A percentile compares a stretch with the other conserved stretches of the same genome.
Conservation (phyloP, 192 early-diverging fungal genomes). For the Coemansia sp. region DNA sequence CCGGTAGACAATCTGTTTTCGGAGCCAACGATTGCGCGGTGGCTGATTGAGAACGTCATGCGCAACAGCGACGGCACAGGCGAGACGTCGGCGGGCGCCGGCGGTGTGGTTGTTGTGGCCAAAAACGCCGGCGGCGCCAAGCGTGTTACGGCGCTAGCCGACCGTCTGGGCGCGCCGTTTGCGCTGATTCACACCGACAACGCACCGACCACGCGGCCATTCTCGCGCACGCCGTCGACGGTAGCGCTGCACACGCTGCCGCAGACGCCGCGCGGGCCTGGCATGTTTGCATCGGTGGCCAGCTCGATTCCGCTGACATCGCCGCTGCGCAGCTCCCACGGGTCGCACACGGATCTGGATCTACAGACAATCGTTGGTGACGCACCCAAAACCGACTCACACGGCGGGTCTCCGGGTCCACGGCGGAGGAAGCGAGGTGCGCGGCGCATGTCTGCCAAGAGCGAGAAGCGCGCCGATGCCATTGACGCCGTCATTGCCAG, state of each 20-base stretch:
- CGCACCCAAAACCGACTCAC: neutral
- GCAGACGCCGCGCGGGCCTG: slow-evolving; percentile 48
- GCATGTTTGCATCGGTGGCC: slow-evolving; percentile 51
- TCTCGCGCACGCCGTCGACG: slow-evolving; percentile 55
- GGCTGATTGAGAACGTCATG: slow-evolving; percentile 77
- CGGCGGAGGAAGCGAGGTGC: slow-evolving; percentile 3
- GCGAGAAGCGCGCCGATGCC: slow-evolving; percentile 10
- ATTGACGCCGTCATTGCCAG: slow-evolving; percentile 18
- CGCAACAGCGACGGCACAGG: slow-evolving; percentile 54
- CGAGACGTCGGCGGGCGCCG: slow-evolving; percentile 7
- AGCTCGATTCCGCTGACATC: slow-evolving; percentile 37
- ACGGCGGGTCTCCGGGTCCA: neutral
- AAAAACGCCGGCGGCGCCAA: slow-evolving; percentile 97
- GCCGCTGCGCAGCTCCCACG: slow-evolving; percentile 8
- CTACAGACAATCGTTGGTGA: slow-evolving; percentile 36
- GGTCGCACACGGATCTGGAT: slow-evolving; percentile 36
- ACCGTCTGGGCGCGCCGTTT: slow-evolving; percentile 90
- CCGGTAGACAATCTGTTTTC: slow-evolving; percentile 94
- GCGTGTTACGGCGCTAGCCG: slow-evolving; percentile 92
- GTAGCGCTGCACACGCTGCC: slow-evolving; percentile 56
- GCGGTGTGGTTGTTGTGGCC: slow-evolving; percentile 78
- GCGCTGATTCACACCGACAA: slow-evolving; percentile 93
- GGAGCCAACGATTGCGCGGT: slow-evolving; percentile 86
- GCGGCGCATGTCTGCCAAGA: slow-evolving; percentile 3
- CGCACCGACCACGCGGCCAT: slow-evolving; percentile 55